These are phyloP conservation scores for Ascosphaera apis DNA, from an alignment of 2,329 filamentous ascomycete species.

Conservation along the genomic window DNA sequence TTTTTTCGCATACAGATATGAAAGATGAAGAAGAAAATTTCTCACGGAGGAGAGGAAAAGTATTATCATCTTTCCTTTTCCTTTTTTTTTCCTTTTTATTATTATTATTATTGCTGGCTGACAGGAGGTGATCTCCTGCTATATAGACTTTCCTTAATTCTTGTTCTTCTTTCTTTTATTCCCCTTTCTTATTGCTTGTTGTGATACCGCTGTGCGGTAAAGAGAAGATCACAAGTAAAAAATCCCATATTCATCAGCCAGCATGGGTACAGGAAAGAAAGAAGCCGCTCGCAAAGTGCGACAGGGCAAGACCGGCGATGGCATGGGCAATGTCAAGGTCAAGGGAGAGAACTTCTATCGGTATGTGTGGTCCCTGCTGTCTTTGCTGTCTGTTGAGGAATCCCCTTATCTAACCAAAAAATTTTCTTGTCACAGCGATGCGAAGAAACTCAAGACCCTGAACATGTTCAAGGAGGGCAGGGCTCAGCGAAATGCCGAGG, in stretches of 20 bases:
- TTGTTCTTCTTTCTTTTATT: constrained; percentile 4
- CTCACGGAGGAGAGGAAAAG: constrained; percentile 1
- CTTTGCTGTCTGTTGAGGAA: neutral
- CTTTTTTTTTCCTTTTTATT: too few relatives aligned
- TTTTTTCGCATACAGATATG: neutral
- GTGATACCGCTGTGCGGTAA: constrained; percentile 9
- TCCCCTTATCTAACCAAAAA: neutral
- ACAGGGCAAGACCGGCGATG: constrained; percentile 66
- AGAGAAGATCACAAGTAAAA: too few relatives aligned
- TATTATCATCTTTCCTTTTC: too few relatives aligned
- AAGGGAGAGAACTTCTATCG: constrained; percentile 99
- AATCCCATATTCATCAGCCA: too few relatives aligned
- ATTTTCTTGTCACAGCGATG: constrained; percentile 24
- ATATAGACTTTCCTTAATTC: neutral
- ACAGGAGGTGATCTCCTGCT: too few relatives aligned
- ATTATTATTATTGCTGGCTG: too few relatives aligned
- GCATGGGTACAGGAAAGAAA: constrained; percentile 82
- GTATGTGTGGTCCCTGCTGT: constrained; percentile 19
- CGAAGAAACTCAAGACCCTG: constrained; percentile 71
- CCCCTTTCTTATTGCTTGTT: constrained; percentile 11
- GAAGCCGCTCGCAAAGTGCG: constrained; percentile 61
- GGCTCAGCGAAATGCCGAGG: constrained; percentile 55
- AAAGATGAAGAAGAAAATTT: constrained; percentile 13
- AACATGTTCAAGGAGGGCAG: constrained; percentile 83
- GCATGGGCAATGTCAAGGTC: constrained; percentile 70